Evolutionary conservation across 225 moss, liverwort and hornwort species (phyloP), one percentile per base, ranked within the genome.

Genomic region (Anthoceros angustus): DNA sequence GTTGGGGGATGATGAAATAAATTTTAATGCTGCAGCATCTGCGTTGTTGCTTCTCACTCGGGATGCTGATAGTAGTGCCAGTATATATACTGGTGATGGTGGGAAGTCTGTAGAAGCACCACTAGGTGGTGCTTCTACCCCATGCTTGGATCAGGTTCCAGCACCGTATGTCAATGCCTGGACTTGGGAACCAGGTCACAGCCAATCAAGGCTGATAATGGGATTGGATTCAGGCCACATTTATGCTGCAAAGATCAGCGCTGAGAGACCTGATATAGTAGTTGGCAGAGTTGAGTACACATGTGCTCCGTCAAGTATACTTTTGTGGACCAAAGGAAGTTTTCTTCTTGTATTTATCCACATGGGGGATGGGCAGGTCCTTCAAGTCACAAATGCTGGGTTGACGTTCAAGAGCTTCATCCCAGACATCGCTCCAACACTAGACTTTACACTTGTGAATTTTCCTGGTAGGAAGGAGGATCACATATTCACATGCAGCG

Each of bases 401-500:
- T 62, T 99, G 82, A 72, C 68, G 55, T 86, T 82, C 68, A 81
- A 77, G 66, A 89, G 87, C 70, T 64, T 73, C 42, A 84, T 99
- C 67, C 98, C 89, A 69, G 89, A 87, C 63, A 74, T 89, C 74
- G 72, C 92, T 70, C 98, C 98, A 49, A 89, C 92, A 48, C 68
- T 89, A 66, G 98, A 99, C 78, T 99, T 92, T 73, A 73, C 92
- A 41, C 76, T 92, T 42, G 98, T 91, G n/a, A 89, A 99, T 66
- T 84, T 86, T 68, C 89, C 92, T 69, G 87, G 84, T 32, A 92
- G 89, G 78, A 92, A 77, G 73, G 92, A 99, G 83, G 98, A 89
- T 73, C 98, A 99, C 77, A 92, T 99, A 86, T 99, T 99, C 79
- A 92, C 98, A 38, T 99, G 92, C 76, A 92, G 89, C 74, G 98